phyloP scores from a whole-genome alignment of 192 early-diverging fungal genomes.

The Rhizoclosmatium globosum region DNA sequence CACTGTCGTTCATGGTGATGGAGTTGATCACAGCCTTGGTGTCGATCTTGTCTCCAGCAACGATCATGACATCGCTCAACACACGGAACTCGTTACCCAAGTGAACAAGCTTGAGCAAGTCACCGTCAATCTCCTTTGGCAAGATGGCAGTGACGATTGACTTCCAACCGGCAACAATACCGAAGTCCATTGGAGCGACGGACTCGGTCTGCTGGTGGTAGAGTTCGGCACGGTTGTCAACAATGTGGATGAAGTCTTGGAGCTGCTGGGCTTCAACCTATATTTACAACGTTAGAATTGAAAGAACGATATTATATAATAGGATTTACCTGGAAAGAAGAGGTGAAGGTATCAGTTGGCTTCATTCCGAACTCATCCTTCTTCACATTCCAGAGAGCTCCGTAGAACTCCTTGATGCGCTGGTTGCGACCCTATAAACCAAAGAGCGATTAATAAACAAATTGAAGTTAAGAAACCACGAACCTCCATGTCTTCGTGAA shows the following conservation, averaged over 20 bases:
- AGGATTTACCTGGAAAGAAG: conserved; percentile 45
- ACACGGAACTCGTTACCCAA: conserved; percentile 93
- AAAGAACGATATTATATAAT: too few species aligned
- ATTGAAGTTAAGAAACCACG: neutral
- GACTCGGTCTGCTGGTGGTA: conserved; percentile 41
- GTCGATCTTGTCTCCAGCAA: conserved; percentile 83
- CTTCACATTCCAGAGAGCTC: conserved; percentile 75
- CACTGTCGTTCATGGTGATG: conserved; percentile 87
- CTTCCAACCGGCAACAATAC: conserved; percentile 92
- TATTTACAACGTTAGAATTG: conserved; percentile 25
- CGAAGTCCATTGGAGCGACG: conserved; percentile 89
- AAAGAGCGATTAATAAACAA: conserved; percentile 20
- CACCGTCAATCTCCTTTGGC: conserved; percentile 93
- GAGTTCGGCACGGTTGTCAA: conserved; percentile 74
- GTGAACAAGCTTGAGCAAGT: conserved; percentile 91
- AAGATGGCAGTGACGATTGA: conserved; percentile 91
- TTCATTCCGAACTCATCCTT: conserved; percentile 62
- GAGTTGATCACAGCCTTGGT: conserved; percentile 86
- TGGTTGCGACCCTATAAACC: conserved; percentile 71
- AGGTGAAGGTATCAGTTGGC: conserved; percentile 71
- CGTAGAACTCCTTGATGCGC: conserved; percentile 88
- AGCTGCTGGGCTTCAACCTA: conserved; percentile 67
- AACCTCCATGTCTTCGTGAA: conserved; percentile 86
- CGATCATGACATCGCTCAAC: conserved; percentile 76
- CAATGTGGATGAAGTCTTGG: conserved; percentile 77